Conservation (phyloP, 2,329 filamentous ascomycete species). For the Monilinia polystroma region DNA sequence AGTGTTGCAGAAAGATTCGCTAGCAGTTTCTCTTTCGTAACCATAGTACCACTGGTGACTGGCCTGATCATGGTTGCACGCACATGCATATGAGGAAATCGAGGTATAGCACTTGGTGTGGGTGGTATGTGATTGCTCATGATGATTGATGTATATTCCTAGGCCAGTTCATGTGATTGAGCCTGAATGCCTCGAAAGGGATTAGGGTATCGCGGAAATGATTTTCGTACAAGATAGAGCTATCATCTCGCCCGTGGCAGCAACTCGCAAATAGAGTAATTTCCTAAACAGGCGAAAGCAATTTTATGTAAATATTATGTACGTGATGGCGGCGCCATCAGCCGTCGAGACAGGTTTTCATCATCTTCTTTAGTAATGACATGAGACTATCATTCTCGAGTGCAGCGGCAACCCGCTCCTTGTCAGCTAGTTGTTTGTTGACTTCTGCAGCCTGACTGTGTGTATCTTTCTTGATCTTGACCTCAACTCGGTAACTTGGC, state of each 20-base stretch:
- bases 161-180: background rate
- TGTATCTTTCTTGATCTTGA: constrained; percentile 93
- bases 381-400: constrained; percentile 90
- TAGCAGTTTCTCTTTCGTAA: background rate
- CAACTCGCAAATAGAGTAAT: background rate
- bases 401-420: constrained; percentile 92
- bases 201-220: background rate
- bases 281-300: background rate
- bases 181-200: background rate
- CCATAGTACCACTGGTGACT: background rate
- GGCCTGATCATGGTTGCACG: background rate
- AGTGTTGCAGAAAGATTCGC: background rate
- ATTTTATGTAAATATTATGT: background rate
- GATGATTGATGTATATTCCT: background rate
- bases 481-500: constrained; percentile 87
- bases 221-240: background rate
- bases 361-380: constrained; percentile 88
- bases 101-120: background rate
- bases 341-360: constrained; percentile 64
- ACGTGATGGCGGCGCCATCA: constrained; percentile 10
- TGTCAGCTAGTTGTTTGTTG: constrained; percentile 94
- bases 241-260: background rate
- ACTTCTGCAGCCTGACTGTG: constrained; percentile 93
- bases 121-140: background rate
- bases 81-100: background rate